These are phyloP conservation scores for Ceratobasidium theobromae DNA, from an alignment of 1,284 basidiomycete species.

Conservation along the genomic window DNA sequence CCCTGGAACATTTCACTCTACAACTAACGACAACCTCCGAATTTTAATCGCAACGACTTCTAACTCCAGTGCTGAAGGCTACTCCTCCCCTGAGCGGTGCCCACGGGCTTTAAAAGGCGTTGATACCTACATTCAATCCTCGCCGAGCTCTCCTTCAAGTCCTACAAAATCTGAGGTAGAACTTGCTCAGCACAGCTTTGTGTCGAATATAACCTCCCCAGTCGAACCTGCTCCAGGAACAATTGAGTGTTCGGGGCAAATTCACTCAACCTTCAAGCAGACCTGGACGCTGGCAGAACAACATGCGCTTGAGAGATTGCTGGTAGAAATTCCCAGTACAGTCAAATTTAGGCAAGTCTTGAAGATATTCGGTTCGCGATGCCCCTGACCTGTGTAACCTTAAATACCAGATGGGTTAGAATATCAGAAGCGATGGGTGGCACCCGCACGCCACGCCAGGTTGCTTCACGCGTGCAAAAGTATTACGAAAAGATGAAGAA, in stretches of 20 bases:
- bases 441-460: slow-evolving; percentile 69
- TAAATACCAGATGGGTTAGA: slow-evolving; percentile 62
- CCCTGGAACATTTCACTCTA: too few relatives aligned
- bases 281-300: slow-evolving; percentile 74
- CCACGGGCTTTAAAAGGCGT: slow-evolving; percentile 3
- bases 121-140: background rate
- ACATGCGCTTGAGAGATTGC: slow-evolving; percentile 65
- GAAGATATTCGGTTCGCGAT: slow-evolving; percentile 3
- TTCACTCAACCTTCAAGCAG: slow-evolving; percentile 70
- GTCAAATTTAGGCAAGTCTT: slow-evolving; percentile 64
- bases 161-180: background rate
- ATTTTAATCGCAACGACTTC: too few relatives aligned
- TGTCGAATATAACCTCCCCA: too few relatives aligned
- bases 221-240: background rate
- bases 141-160: background rate
- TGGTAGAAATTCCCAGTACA: slow-evolving; percentile 74
- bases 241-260: slow-evolving; percentile 29
- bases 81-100: background rate
- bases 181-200: too few relatives aligned
- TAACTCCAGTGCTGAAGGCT: too few relatives aligned
- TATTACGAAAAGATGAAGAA: slow-evolving; percentile 79
- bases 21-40: too few relatives aligned
- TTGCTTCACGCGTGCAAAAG: slow-evolving; percentile 82
- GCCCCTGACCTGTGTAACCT: background rate
- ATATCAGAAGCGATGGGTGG: slow-evolving; percentile 79